Evolutionary conservation across 2,329 filamentous ascomycete genomes (phyloP).

Genomic region (Colletotrichum scovillei): DNA sequence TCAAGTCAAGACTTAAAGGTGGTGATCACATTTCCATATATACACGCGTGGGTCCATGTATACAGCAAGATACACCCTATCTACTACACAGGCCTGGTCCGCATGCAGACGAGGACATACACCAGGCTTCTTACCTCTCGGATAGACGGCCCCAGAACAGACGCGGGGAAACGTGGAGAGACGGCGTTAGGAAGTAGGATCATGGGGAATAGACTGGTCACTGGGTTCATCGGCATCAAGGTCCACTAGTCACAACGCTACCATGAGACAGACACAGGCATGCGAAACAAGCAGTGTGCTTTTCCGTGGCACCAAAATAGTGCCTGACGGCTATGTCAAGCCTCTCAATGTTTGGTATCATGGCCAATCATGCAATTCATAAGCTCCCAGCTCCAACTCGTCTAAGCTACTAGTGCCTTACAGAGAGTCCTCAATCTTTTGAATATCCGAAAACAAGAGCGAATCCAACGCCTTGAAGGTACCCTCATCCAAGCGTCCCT

Average conservation of each 20-base stretch:
- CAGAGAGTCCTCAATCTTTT: constrained; percentile 35
- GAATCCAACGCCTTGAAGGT: constrained; percentile 51
- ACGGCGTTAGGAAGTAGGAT: no score
- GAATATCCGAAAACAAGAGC: constrained; percentile 32
- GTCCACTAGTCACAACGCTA: neutral
- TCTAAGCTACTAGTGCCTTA: neutral
- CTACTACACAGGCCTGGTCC: neutral
- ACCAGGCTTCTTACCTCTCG: accelerated
- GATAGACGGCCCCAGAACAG: no score
- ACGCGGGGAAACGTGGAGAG: no score
- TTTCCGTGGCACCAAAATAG: neutral
- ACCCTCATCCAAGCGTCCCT: constrained; percentile 64
- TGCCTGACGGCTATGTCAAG: neutral
- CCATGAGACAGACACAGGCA: neutral
- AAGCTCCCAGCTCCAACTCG: neutral
- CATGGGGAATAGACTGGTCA: no score
- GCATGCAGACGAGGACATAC: no score
- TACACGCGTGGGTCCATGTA: no score
- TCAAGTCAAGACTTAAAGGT: neutral
- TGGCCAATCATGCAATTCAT: constrained; percentile 13
- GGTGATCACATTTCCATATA: no score
- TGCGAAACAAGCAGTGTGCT: neutral
- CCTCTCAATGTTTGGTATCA: neutral
- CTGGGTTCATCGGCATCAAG: neutral
- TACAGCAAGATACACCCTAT: no score